Percentiles rank a stretch among this genome's conserved stretches.
Evolutionary conservation across 345 rosid genomes (phyloP).

Genomic region (Heritiera fomes): DNA sequence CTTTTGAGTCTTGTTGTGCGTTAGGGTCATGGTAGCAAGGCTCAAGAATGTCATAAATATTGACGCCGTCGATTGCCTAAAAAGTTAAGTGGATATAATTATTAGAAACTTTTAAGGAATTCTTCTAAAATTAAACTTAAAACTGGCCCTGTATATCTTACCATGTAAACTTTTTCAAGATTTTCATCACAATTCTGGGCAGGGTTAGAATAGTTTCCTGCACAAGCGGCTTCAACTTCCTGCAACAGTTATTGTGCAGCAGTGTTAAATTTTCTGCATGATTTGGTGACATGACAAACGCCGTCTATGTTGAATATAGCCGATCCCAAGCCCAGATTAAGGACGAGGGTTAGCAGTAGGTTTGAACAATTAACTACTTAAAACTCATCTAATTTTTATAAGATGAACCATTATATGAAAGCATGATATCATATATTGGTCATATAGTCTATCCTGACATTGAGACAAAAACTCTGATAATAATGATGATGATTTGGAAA

Average conservation of each 20-base stretch:
- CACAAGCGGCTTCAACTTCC: slow-evolving; percentile 38
- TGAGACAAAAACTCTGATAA: no score
- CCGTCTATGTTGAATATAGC: no score
- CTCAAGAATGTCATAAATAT: slow-evolving; percentile 51
- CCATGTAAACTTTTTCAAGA: slow-evolving; percentile 29
- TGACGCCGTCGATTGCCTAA: slow-evolving; percentile 39
- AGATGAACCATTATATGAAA: no score
- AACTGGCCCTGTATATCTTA: slow-evolving; percentile 11
- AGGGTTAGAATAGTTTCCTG: slow-evolving; percentile 31
- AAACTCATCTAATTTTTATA: no score
- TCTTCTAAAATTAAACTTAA: no score
- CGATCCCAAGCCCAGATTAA: no score
- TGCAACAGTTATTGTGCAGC: slow-evolving; percentile 12
- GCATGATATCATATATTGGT: no score
- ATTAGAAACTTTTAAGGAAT: background rate
- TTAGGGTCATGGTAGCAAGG: slow-evolving; percentile 46
- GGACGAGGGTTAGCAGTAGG: no score
- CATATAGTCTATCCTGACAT: no score
- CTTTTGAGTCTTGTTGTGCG: background rate
- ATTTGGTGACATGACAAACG: background rate
- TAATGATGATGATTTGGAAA: no score
- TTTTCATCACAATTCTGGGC: slow-evolving; percentile 17
- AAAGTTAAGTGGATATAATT: background rate
- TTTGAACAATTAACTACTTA: no score
- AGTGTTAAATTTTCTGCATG: background rate